Base-by-base conservation (phyloP, 1,139 yeast genomes). In the Pichia sp. region DNA sequence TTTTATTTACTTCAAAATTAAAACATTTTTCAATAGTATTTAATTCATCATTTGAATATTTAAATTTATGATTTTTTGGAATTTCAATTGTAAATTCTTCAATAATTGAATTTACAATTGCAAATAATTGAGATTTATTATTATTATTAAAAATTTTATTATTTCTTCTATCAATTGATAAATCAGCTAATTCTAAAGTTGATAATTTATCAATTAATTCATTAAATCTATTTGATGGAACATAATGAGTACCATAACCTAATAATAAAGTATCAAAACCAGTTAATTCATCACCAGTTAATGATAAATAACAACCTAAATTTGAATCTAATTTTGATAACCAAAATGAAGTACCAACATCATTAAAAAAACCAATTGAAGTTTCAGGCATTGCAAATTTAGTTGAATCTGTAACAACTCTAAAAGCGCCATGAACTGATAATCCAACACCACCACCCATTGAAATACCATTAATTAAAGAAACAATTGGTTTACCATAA, bases 401-500 rank as follows among this genome's bases (percentile, higher is more conserved):
- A 26, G 97, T 90, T 61, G 78, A 78, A 61, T 92, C 97, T 37
- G 96, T 87, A 10, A 94, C 95, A 44, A 92, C 73, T 63, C 98
- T 79, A 73, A 90, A 90, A 3, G 97, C 95, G n/a, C 90, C 86
- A 67, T 94, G 97, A 40, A 87, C 83, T 0, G 92, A 76, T 49
- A 92, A 72, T 3, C 98, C 98, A 40, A 88, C 96, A 58, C 98
- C 98, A 47, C 98, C 98, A 49, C 98, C 98, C 96, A 92, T 88
- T 37, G 94, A 88, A 60, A 92, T 88, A 33, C 97, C 97, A 63
- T 92, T 84, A 82, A 86, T 84, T 42, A 89, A 63, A 0, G 96
- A 75, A 26, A 92, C 81, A 56, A 86, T 77, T 1, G 98, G 97
- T 69, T 89, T 92, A 52, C 83, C 74, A 63, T 79, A 88, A 18